phyloP scores from a whole-genome alignment of 1,284 basidiomycete species.

The Cryptococcus sp. region DNA sequence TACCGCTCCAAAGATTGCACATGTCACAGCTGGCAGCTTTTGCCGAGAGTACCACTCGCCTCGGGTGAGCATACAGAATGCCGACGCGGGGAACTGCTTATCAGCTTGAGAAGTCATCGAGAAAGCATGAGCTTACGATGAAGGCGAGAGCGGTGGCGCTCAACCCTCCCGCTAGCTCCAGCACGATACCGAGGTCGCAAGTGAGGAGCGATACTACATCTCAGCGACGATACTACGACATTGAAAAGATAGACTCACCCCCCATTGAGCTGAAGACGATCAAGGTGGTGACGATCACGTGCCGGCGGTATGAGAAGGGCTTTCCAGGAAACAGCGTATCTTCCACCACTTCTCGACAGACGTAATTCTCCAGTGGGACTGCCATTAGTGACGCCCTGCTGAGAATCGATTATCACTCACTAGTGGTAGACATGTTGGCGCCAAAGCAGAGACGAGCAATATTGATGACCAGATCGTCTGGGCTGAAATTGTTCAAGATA shows the following conservation, averaged over 20 bases:
- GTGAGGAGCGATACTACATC: conserved; percentile 76
- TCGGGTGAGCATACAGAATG: conserved; percentile 68
- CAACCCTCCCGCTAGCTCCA: conserved; percentile 93
- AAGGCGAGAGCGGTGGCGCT: conserved; percentile 91
- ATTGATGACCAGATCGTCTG: conserved; percentile 76
- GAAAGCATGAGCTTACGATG: conserved; percentile 52
- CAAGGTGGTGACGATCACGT: conserved; percentile 82
- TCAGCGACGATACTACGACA: neutral
- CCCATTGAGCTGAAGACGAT: conserved; percentile 79
- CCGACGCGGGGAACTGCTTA: conserved; percentile 69
- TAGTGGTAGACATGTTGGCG: conserved; percentile 95
- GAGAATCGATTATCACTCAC: conserved; percentile 19
- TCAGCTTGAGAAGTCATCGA: neutral
- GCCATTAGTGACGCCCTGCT: conserved; percentile 46
- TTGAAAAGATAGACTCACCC: conserved; percentile 51
- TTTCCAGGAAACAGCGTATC: conserved; percentile 87
- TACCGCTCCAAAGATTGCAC: conserved; percentile 65
- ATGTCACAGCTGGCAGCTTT: conserved; percentile 68
- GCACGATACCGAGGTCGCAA: conserved; percentile 93
- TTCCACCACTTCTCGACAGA: conserved; percentile 66
- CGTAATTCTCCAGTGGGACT: conserved; percentile 40
- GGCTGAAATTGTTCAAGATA: conserved; percentile 84
- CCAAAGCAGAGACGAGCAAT: conserved; percentile 93
- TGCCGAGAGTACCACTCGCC: conserved; percentile 61
- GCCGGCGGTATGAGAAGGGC: conserved; percentile 70